Conservation (phyloP, 768 basidiomycete species). For the Calocera viscosa region DNA sequence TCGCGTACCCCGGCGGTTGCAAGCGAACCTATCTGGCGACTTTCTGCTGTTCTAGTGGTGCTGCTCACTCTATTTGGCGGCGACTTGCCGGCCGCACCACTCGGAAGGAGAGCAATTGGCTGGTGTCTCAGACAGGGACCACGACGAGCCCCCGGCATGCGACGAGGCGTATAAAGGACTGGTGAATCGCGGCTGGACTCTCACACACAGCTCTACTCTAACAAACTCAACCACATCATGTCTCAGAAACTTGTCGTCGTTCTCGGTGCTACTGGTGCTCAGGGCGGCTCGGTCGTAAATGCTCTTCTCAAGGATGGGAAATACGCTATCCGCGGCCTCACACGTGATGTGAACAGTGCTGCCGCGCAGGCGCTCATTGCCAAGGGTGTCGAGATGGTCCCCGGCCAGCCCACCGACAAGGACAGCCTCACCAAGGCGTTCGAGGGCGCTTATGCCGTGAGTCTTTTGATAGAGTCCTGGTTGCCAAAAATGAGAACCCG, state of each 20-base stretch:
- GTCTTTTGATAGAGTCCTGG: neutral
- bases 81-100: too few relatives aligned
- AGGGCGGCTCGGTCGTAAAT: conserved; percentile 14
- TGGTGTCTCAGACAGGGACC: too few relatives aligned
- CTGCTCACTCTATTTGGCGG: too few relatives aligned
- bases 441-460: neutral
- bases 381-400: neutral
- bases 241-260: conserved; percentile 15
- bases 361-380: neutral
- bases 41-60: too few relatives aligned
- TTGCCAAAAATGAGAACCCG: neutral
- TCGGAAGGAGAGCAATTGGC: too few relatives aligned
- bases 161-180: too few relatives aligned
- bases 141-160: too few relatives aligned
- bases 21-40: too few relatives aligned
- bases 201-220: too few relatives aligned
- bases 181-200: too few relatives aligned
- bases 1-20: too few relatives aligned
- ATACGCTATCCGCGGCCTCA: neutral
- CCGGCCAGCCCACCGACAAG: neutral
- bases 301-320: neutral
- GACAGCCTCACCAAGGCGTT: neutral
- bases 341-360: neutral
- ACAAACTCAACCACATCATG: neutral
- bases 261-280: conserved; percentile 19